Conservation (phyloP, 352 stramenopile genomes). For the Globisporangium echinulatum region DNA sequence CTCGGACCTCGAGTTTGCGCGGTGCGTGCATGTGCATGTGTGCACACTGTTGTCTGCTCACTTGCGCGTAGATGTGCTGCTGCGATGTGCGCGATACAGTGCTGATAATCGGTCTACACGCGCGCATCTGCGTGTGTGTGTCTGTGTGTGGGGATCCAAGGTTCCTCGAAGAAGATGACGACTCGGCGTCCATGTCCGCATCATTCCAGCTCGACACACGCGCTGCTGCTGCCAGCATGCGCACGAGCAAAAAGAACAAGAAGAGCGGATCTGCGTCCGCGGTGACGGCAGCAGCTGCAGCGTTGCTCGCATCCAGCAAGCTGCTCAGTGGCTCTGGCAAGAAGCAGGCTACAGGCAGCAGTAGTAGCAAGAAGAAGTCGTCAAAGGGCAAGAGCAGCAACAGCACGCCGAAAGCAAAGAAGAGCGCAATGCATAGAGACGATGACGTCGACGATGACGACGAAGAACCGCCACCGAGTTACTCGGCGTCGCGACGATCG, state of each 20-base stretch:
- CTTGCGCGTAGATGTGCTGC: neutral
- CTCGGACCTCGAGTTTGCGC: constrained; percentile 58
- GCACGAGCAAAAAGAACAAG: constrained; percentile 4
- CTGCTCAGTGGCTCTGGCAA: constrained; percentile 19
- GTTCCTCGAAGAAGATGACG: constrained; percentile 54
- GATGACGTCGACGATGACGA: constrained; percentile 31
- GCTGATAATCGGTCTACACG: neutral
- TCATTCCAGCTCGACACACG: constrained; percentile 10
- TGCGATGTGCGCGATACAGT: neutral
- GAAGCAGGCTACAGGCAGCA: constrained; percentile 4
- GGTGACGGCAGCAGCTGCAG: constrained; percentile 41
- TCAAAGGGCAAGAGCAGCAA: constrained; percentile 13
- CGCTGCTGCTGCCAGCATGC: neutral
- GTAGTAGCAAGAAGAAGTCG: constrained; percentile 21
- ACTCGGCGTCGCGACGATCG: constrained; percentile 25
- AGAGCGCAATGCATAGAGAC: constrained; percentile 5
- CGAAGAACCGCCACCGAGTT: constrained; percentile 48
- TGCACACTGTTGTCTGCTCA: neutral
- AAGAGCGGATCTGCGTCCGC: constrained; percentile 22
- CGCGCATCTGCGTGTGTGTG: neutral
- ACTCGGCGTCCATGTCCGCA: constrained; percentile 40
- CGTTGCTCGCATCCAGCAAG: constrained; percentile 42
- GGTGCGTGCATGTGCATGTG: constrained; percentile 22
- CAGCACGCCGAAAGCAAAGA: constrained; percentile 12
- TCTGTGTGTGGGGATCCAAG: constrained; percentile 12